phyloP scores from a whole-genome alignment of 257 asterid genomes.

The Plectranthus barbatus region DNA sequence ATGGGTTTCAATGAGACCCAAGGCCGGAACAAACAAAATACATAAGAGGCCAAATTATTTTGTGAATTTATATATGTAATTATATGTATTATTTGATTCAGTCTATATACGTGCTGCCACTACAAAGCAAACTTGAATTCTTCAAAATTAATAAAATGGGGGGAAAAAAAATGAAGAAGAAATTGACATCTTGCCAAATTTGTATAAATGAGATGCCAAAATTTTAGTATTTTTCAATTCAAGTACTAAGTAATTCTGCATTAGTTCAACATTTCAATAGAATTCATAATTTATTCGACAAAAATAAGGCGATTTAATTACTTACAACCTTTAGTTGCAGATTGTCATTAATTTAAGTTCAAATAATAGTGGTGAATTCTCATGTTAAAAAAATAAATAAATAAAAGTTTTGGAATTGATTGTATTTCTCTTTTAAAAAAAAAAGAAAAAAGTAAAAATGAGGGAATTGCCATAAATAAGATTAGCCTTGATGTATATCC shows the following conservation, averaged over 20 bases:
- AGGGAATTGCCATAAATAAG: not conserved
- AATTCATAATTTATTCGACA: too few species aligned
- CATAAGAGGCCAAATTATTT: not conserved
- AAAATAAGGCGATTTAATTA: too few species aligned
- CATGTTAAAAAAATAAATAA: too few species aligned
- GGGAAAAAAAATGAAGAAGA: too few species aligned
- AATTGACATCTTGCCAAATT: not conserved
- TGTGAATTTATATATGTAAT: too few species aligned
- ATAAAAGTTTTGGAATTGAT: too few species aligned
- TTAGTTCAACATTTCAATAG: not conserved
- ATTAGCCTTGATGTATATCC: not conserved
- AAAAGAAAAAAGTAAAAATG: too few species aligned
- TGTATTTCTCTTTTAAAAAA: too few species aligned
- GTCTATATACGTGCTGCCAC: not conserved
- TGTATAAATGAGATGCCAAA: not conserved
- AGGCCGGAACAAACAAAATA: not conserved
- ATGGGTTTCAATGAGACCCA: constrained; percentile 4
- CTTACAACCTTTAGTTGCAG: too few species aligned
- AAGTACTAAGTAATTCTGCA: not conserved
- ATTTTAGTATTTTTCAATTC: not conserved
- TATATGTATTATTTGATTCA: not conserved
- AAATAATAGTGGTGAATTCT: too few species aligned
- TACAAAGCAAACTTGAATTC: not conserved
- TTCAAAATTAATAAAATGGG: not conserved
- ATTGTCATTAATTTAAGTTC: too few species aligned